Base-by-base conservation (phyloP, 139 green algal genomes). In the Closterium sp. region DNA sequence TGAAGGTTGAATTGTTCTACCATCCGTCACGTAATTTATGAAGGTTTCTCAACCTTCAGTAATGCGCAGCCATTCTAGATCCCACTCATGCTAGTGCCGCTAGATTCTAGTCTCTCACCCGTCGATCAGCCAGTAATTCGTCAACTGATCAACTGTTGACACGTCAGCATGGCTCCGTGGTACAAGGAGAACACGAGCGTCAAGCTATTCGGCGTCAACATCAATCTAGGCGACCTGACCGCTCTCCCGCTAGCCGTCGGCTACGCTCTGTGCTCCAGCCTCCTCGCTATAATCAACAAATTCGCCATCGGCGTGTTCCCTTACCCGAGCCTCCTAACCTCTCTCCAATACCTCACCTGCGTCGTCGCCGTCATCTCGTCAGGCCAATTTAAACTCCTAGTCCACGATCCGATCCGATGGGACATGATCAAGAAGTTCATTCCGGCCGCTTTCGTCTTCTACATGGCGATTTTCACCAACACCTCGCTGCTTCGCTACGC, bases 381-480 rank as follows among this genome's bases (percentile, higher is more conserved):
- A 6, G 92, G 92, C 12, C 32, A 34, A 36, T 32, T 93, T 21
- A 87, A 76, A 23, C n/a, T 91, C 84, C 55, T 93, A n/a, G 30
- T 88, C 3, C 89, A 93, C 90, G 92, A 94, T 31, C 25, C 89
- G 31, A 87, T 94, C 84, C 28, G n/a, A 76, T 87, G 35, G 84
- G 84, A 86, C 35, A 94, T 76, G 55, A n/a, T 93, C 32, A 64
- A 64, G 7, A 43, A 34, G 4, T 94, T 94, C 83, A 31, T 94
- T 23, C 92, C 90, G 1, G 90, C 92, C 3, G 92, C 89, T 36
- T 33, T 89, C n/a, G 89, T 94, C 0, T 94, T 94, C 89, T 94
- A 94, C 92, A 43, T 94, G 33, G 89, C 92, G 30, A 90, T 94
- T 84, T 94, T 94, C 92, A 94, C 92, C 32, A 94, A 94, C 33